phyloP scores from a whole-genome alignment of 352 stramenopile species.

The Pythium grandisporangium region DNA sequence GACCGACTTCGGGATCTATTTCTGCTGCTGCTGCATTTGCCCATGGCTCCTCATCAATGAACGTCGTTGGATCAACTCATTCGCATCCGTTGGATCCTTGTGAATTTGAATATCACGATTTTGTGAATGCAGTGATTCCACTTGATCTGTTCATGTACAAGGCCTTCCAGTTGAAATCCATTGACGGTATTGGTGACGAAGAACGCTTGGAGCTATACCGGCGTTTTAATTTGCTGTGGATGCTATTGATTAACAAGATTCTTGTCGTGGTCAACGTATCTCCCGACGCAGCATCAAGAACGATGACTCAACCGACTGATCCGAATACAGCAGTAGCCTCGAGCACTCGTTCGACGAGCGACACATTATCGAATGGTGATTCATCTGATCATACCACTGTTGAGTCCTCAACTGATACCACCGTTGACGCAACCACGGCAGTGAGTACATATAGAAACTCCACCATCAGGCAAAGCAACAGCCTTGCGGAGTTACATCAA shows the following conservation, averaged over 20 bases:
- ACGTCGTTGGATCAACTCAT: conserved; percentile 7
- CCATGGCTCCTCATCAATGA: too few species aligned
- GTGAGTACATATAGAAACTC: too few species aligned
- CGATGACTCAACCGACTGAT: too few species aligned
- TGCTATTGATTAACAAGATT: conserved; percentile 31
- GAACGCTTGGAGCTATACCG: conserved; percentile 27
- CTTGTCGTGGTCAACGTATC: conserved; percentile 22
- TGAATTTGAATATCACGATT: conserved; percentile 46
- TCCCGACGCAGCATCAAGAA: conserved; percentile 19
- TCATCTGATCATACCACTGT: neutral
- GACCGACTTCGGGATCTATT: too few species aligned
- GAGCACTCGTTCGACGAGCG: too few species aligned
- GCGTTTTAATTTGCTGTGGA: conserved; percentile 25
- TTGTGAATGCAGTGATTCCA: conserved; percentile 30
- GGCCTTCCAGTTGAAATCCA: conserved; percentile 38
- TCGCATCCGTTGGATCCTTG: conserved; percentile 11
- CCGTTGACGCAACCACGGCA: neutral
- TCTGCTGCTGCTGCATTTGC: too few species aligned
- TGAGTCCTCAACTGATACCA: neutral
- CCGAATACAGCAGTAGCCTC: too few species aligned
- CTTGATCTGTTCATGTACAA: conserved; percentile 53
- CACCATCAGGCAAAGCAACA: too few species aligned
- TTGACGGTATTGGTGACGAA: conserved; percentile 25
- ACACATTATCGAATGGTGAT: neutral
- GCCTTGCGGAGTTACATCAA: conserved; percentile 29